Base-by-base conservation (phyloP, 2,329 filamentous ascomycete species). In the Microdochium paspali region DNA sequence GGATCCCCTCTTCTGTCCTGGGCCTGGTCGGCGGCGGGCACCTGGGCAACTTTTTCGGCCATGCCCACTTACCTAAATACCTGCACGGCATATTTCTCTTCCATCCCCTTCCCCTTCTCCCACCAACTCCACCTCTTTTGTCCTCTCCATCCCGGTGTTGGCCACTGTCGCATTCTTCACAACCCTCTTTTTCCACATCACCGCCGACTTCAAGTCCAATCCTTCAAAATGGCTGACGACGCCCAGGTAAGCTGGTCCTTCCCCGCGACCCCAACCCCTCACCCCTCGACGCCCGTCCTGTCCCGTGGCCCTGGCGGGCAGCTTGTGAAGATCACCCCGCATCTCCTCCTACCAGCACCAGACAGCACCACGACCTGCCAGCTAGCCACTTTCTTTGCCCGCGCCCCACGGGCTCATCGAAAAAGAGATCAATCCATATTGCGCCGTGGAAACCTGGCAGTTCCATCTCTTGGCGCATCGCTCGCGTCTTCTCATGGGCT, bases 141-240 rank as follows among this genome's bases (percentile, higher is more conserved):
- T 57, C 54, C 55, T 54, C 50, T 51, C 50, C 53, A 50, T 48
- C 47, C 48, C 48, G 54, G 54, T 59, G 55, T 57, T 56, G 55
- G 56, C 48, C 35, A 44, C 50, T 50, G 49, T 65, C 58, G 53
- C 61, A 61, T 49, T 58, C 54, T 59, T 63, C 60, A 55, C 58
- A 40, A 40, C 60, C 59, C 57, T 55, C 56, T 61, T 61, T 58
- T 50, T 50, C 45, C 46, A 46, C 26, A 47, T 32, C 18, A 35
- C 48, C 32, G 52, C 51, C 50, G 49, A 50, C 50, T 54, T 54
- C 51, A 58, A 53, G 50, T 51, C 57, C 58, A 70, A 67, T 66
- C 64, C 64, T 64, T 72, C 75, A 78, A 68, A 61, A 81, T 81
- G 77, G 66, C 76, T 60, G 76, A 79, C 54, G 74, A 68, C 54